Conservation (phyloP, 306 rosid species). For the Gynostemma pentaphyllum region DNA sequence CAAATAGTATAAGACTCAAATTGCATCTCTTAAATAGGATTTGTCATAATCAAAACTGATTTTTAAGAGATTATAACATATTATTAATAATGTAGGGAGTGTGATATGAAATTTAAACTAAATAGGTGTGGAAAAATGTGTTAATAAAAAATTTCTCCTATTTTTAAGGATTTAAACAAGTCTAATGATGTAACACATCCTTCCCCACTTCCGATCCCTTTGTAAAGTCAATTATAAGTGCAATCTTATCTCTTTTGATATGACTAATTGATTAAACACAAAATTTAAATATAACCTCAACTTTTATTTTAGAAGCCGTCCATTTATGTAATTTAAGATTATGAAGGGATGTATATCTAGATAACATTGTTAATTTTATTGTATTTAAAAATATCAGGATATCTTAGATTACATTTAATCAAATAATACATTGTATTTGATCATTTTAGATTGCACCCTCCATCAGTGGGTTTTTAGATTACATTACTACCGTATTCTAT, state of each 20-base stretch:
- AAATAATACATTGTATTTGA: no score
- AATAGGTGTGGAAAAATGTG: neutral
- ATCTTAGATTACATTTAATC: no score
- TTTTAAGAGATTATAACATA: neutral
- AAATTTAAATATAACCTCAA: neutral
- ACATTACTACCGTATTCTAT: no score
- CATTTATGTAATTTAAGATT: no score
- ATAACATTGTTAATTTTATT: no score
- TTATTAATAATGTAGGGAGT: neutral
- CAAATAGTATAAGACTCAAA: neutral
- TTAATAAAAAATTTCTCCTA: neutral
- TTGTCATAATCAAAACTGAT: neutral
- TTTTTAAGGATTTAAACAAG: neutral
- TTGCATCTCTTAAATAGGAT: neutral
- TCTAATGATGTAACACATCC: conserved; percentile 8
- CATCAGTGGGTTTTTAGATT: no score
- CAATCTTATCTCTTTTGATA: conserved; percentile 5
- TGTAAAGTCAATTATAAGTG: neutral
- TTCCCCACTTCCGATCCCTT: neutral
- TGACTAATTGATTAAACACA: conserved; percentile 8
- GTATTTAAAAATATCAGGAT: no score
- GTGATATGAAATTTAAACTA: neutral
- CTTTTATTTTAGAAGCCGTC: neutral
- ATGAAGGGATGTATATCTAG: no score
- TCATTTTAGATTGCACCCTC: no score